These are phyloP conservation scores for Eimeria sp. DNA, from an alignment of 169 alveolate genomes.

Conservation along the genomic window DNA sequence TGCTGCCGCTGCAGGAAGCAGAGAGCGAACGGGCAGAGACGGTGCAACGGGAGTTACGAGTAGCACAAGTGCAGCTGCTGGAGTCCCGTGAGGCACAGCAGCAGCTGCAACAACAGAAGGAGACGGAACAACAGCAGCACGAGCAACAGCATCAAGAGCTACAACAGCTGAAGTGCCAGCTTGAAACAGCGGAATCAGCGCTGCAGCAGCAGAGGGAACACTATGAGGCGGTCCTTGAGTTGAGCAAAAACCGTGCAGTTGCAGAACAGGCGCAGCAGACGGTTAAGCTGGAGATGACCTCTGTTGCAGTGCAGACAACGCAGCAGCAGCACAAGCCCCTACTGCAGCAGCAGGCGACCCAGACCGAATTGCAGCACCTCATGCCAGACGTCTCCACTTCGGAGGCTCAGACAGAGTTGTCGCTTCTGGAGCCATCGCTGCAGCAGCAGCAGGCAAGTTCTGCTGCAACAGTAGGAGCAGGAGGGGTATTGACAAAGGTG, in stretches of 20 bases:
- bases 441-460: slow-evolving; percentile 20
- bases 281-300: background rate
- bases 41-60: slow-evolving; percentile 2
- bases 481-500: background rate
- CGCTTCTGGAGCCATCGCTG: slow-evolving; percentile 44
- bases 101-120: slow-evolving; percentile 60
- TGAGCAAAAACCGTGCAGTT: background rate
- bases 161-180: slow-evolving; percentile 27
- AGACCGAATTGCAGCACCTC: background rate
- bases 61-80: slow-evolving; percentile 41
- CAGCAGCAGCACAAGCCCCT: background rate
- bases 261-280: background rate
- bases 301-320: slow-evolving; percentile 48
- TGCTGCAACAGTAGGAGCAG: slow-evolving; percentile 24
- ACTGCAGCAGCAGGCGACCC: slow-evolving; percentile 47
- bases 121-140: slow-evolving; percentile 2
- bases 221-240: slow-evolving; percentile 8
- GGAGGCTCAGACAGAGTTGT: slow-evolving; percentile 47
- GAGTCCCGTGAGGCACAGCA: slow-evolving; percentile 6
- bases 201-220: slow-evolving; percentile 61
- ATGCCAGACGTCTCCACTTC: background rate
- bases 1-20: slow-evolving; percentile 51
- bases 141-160: slow-evolving; percentile 24
- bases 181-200: slow-evolving; percentile 24
- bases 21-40: slow-evolving; percentile 33